Conservation (phyloP, 805 yeast species). For the Sungouiella thailandica region DNA sequence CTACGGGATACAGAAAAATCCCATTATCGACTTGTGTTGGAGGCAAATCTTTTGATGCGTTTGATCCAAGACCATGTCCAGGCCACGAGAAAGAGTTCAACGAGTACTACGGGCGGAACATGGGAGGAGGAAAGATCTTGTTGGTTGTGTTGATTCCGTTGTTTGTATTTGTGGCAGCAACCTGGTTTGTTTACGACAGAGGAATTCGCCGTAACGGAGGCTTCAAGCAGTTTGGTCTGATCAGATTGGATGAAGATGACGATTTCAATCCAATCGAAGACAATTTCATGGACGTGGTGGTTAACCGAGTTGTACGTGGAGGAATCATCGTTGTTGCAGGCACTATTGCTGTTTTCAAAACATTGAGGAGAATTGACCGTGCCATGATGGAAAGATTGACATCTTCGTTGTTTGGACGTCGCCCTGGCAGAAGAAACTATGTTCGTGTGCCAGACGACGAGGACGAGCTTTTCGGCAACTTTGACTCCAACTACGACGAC, state of each 20-base stretch:
- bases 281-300: constrained; percentile 52
- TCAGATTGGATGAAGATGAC: constrained; percentile 68
- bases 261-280: constrained; percentile 57
- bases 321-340: constrained; percentile 49
- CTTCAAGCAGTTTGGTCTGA: constrained; percentile 74
- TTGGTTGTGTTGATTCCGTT: constrained; percentile 56
- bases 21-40: constrained; percentile 84
- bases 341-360: constrained; percentile 28
- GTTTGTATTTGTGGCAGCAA: constrained; percentile 46
- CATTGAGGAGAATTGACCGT: constrained; percentile 29
- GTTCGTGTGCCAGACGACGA: constrained; percentile 40
- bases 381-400: constrained; percentile 28
- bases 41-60: constrained; percentile 67
- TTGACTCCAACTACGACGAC: constrained; percentile 37
- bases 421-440: constrained; percentile 36
- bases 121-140: constrained; percentile 47
- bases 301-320: constrained; percentile 54
- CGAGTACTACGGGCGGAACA: constrained; percentile 46
- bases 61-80: constrained; percentile 74
- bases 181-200: constrained; percentile 70
- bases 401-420: constrained; percentile 28
- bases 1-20: constrained; percentile 88
- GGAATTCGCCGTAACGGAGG: constrained; percentile 81
- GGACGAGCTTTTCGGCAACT: constrained; percentile 38
- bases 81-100: constrained; percentile 70